Evolutionary conservation across 2,329 filamentous ascomycete genomes (phyloP).

Genomic region (Beauveria sp.): DNA sequence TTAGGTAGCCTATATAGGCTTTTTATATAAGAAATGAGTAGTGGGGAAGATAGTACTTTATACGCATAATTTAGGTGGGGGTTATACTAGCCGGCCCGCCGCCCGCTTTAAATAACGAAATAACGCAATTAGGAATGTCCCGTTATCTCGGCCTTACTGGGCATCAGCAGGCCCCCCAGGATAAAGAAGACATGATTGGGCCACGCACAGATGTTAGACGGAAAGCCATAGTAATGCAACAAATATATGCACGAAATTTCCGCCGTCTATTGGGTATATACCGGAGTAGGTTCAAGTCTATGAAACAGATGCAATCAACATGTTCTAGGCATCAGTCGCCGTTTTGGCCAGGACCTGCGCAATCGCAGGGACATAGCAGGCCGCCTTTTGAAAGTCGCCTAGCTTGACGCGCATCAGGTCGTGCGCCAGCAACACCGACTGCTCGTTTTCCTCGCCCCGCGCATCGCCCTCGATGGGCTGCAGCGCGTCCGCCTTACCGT

Average conservation of each 20-base stretch:
- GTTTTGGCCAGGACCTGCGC: conserved; percentile 40
- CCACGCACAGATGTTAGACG: not conserved
- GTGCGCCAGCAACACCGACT: conserved; percentile 59
- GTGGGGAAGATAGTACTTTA: too few species aligned
- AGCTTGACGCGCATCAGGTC: conserved; percentile 71
- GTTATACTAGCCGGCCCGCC: too few species aligned
- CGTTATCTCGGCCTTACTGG: too few species aligned
- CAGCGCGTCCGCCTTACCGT: conserved; percentile 55
- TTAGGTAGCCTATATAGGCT: too few species aligned
- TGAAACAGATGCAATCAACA: not conserved
- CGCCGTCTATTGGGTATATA: conserved; percentile 6
- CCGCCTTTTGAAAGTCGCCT: conserved; percentile 61
- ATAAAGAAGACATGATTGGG: not conserved
- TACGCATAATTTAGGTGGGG: too few species aligned
- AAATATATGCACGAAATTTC: not conserved
- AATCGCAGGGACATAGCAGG: conserved; percentile 53
- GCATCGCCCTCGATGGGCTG: conserved; percentile 21
- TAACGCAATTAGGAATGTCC: too few species aligned
- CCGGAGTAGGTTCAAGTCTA: not conserved
- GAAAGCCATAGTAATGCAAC: not conserved
- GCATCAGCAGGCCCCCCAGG: not conserved
- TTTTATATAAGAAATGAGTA: too few species aligned
- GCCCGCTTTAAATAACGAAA: too few species aligned
- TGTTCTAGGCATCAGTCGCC: conserved; percentile 7
- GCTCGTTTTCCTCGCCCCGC: not conserved